Base-by-base conservation (phyloP, 345 rosid genomes). In the Linum trigynum region DNA sequence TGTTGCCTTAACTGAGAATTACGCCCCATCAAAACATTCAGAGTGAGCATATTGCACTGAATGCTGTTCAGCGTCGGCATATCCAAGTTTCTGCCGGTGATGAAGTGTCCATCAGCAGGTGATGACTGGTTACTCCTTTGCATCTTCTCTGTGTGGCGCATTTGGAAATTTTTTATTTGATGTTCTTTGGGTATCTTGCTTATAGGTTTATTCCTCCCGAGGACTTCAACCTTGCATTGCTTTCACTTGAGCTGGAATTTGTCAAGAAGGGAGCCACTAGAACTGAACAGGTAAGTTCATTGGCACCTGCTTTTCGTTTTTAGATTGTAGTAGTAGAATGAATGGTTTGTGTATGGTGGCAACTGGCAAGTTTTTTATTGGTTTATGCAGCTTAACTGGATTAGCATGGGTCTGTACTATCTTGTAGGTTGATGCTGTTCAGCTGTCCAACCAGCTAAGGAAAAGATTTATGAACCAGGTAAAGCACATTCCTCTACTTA, bases 71-170 rank as follows among this genome's bases (percentile, higher is more conserved):
- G 73, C 84, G 99, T 0, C 81, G 98, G 10, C 84, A 80, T 66
- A 89, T 90, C 8, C 87, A 81, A 78, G 98, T 89, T 66, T 95
- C 99, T 4, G 80, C 88, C 57, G 96, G 92, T 38, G 98, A 95
- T 45, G 55, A 76, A 4, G 67, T 89, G 38, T 81, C 91, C 56
- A 83, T 83, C 61, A 67, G 77, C 81, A 87, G 99, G 99, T 91
- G 56, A 69, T 32, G 7, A 37, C 39, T 62, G 32, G 1, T 0
- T 23, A 23, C 32, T 23, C 32, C 32, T 23, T 23, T 1, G 32
- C 32, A 23, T 1, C 1, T 23, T 23, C 32, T 23, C 32, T 23
- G 1, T 23, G 32, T 23, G 32, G 32, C 32, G 32, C 32, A 23
- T 23, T 23, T 23, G 32, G 32, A 23, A 23, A 0, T 23, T 23